Conservation (phyloP, 495 filamentous ascomycete genomes). For the Talaromyces stipitatus region DNA sequence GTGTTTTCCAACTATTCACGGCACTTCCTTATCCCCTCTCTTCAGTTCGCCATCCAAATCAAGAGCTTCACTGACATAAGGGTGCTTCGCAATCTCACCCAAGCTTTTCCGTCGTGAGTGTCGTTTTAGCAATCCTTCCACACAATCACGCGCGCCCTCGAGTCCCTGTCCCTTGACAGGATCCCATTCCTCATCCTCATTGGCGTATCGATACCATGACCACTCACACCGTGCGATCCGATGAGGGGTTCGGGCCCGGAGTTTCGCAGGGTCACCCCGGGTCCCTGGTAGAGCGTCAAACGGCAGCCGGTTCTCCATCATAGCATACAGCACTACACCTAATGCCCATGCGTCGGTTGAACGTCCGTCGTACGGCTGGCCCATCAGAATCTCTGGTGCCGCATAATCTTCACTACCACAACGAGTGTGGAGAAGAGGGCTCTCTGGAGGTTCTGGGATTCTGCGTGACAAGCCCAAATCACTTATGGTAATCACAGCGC, state of each 20-base stretch:
- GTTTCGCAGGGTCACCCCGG: constrained; percentile 57
- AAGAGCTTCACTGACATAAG: constrained; percentile 74
- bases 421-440: constrained; percentile 69
- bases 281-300: constrained; percentile 80
- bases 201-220: constrained; percentile 80
- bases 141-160: constrained; percentile 66
- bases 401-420: constrained; percentile 98
- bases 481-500: constrained; percentile 79
- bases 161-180: constrained; percentile 50
- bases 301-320: constrained; percentile 84
- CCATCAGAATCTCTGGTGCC: constrained; percentile 91
- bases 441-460: constrained; percentile 63
- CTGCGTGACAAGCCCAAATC: constrained; percentile 87
- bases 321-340: constrained; percentile 85
- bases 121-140: constrained; percentile 76
- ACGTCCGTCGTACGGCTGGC: constrained; percentile 90
- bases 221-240: constrained; percentile 93
- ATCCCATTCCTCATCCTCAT: constrained; percentile 66
- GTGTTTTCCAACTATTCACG: constrained; percentile 25
- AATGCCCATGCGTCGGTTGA: constrained; percentile 91
- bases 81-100: constrained; percentile 57
- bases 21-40: constrained; percentile 57
- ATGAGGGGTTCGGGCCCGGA: constrained; percentile 73
- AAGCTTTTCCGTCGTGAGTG: constrained; percentile 66
- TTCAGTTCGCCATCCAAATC: constrained; percentile 61